These are phyloP conservation scores for Mucor velutinosus DNA, from an alignment of 371 early-diverging fungal genomes.

Conservation along the genomic window DNA sequence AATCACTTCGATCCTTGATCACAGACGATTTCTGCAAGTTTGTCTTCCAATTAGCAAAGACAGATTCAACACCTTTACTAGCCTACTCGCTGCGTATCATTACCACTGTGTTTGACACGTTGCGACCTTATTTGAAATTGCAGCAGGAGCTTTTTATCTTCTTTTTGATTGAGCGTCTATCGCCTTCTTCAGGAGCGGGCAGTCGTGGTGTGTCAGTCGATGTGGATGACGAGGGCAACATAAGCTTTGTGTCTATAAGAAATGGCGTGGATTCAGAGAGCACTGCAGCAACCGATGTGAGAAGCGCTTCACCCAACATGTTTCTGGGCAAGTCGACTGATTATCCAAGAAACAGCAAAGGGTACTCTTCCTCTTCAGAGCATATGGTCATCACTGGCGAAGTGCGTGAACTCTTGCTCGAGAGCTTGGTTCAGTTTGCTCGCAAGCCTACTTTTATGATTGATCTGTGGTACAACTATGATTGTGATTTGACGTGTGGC, in stretches of 20 bases:
- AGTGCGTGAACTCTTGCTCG: conserved; percentile 81
- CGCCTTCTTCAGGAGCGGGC: conserved; percentile 46
- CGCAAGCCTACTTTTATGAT: conserved; percentile 76
- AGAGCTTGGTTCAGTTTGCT: conserved; percentile 75
- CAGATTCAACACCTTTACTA: conserved; percentile 63
- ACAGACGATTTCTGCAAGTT: conserved; percentile 86
- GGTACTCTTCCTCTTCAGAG: conserved; percentile 35
- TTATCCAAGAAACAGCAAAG: conserved; percentile 27
- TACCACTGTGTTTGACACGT: conserved; percentile 75
- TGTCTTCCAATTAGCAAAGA: conserved; percentile 77
- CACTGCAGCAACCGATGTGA: conserved; percentile 16
- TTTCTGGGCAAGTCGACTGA: conserved; percentile 32
- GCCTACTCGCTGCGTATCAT: conserved; percentile 66
- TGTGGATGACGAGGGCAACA: conserved; percentile 46
- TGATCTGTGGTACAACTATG: conserved; percentile 94
- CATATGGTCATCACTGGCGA: conserved; percentile 66
- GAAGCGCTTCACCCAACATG: conserved; percentile 49
- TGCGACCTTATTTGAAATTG: conserved; percentile 67
- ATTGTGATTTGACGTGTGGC: conserved; percentile 80
- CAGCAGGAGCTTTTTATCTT: conserved; percentile 83
- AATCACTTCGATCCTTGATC: conserved; percentile 69
- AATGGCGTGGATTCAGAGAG: background rate
- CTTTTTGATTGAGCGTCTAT: conserved; percentile 71
- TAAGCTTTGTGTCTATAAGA: conserved; percentile 23
- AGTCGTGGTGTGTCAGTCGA: conserved; percentile 37